Evolutionary conservation across 768 basidiomycete genomes (phyloP), one percentile per base, ranked within the genome.

Genomic region (Lanmaoa rubissima): DNA sequence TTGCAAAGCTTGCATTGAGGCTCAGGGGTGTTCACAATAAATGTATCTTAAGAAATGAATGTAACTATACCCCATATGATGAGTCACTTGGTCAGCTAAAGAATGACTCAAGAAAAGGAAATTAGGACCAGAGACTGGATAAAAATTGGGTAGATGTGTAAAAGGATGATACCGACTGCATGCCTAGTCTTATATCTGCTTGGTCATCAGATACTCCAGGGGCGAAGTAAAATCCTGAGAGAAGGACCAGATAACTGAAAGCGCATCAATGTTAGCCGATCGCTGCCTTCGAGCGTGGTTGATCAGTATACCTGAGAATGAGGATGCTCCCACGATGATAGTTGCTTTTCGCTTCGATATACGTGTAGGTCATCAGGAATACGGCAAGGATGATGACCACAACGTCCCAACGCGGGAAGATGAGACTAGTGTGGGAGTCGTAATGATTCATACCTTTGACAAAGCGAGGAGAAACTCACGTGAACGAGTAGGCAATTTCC

Each of bases 341-440:
- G 74, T 98, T 98, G 64, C 90, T 91, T 77, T 89, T 94, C n/a
- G 94, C 94, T 74, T 99, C 97, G 65, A 98, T 97, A 70, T 97
- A 98, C 5, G 94, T 96, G 72, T 99, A 99, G 0, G 97, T 98
- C 81, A 99, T 84, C 60, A 98, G 74, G 81, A 98, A 99, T 76
- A 99, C 94, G 0, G 94, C 92, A 44, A 99, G 81, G 62, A 98
- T 90, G 67, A 98, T 88, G 28, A 87, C 89, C 63, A 98, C 85
- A 48, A 94, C 93, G 69, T 99, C 97, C 96, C 96, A 99, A 62
- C 94, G 86, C 1, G 97, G 97, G 82, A 99, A 97, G 57, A 98
- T 94, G 53, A 99, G 83, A 21, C 94, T 98, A 67, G 3, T 24
- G 50, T 3, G 16, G 46, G 41, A 51, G 51, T 58, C 34, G 35